phyloP scores from a whole-genome alignment of 2,329 filamentous ascomycete genomes.

The Aspergillus calidoustus region DNA sequence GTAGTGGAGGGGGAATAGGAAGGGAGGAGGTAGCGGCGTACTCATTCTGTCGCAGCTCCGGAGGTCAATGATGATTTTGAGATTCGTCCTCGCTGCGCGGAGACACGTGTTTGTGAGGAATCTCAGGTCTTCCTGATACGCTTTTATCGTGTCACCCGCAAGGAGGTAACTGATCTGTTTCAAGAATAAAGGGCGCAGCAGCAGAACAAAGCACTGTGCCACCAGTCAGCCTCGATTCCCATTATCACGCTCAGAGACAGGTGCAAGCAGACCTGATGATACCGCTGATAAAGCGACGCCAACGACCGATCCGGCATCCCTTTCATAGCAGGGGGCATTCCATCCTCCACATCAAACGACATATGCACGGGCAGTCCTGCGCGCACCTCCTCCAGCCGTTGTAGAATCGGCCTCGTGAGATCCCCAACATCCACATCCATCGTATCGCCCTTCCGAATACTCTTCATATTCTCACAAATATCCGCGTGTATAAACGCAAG shows the following conservation, averaged over 20 bases:
- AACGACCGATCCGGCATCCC: conserved; percentile 15
- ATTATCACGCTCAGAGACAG: neutral
- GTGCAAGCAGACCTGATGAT: conserved; percentile 12
- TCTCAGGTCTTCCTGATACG: neutral
- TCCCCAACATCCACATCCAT: neutral
- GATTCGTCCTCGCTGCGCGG: neutral
- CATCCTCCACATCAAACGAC: conserved; percentile 2
- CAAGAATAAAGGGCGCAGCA: conserved; percentile 18
- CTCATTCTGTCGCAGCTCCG: conserved; percentile 4
- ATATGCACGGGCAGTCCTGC: neutral
- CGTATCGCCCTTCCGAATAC: conserved; percentile 1
- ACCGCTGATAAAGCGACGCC: conserved; percentile 19
- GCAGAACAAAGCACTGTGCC: conserved; percentile 17
- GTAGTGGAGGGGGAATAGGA: neutral
- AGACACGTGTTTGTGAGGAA: conserved; percentile 4
- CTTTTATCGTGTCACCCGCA: neutral
- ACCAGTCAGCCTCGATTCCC: neutral
- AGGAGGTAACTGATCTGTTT: conserved; percentile 10
- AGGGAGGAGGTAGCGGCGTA: neutral
- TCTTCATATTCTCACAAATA: conserved; percentile 1
- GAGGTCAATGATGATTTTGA: conserved; percentile 1
- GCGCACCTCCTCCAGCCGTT: neutral
- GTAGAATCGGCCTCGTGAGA: neutral
- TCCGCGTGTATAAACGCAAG: conserved; percentile 2
- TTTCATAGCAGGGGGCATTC: conserved; percentile 1